Percentiles rank a stretch among this genome's conserved stretches.
Evolutionary conservation across 345 rosid genomes (phyloP).

Genomic region (Murraya koenigii): DNA sequence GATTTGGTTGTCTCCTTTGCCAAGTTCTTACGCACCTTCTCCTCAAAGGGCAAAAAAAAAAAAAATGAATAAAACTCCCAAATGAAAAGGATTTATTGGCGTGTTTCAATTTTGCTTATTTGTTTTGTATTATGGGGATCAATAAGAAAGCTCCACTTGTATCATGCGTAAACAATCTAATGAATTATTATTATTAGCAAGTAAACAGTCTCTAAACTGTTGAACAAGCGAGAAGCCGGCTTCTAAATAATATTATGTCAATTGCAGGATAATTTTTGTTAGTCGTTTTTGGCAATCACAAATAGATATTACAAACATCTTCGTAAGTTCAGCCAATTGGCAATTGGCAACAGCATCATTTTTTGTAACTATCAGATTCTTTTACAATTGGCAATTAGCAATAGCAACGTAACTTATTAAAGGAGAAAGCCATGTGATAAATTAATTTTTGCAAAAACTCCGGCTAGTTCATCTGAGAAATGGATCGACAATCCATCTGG

Average conservation of each 20-base stretch:
- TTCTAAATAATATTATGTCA: not conserved
- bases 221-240: slow-evolving; percentile 30
- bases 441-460: not conserved
- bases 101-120: not conserved
- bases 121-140: not conserved
- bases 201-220: not conserved
- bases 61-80: not conserved
- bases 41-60: not conserved
- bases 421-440: not conserved
- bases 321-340: slow-evolving; percentile 38
- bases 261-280: slow-evolving; percentile 14
- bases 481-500: slow-evolving; percentile 25
- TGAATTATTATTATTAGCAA: not conserved
- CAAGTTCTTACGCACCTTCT: not conserved
- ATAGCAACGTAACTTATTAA: not conserved
- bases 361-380: slow-evolving; percentile 17
- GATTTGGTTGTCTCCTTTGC: not conserved
- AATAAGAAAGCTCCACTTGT: slow-evolving; percentile 9
- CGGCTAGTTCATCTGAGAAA: not conserved
- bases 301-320: slow-evolving; percentile 6
- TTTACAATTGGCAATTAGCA: not conserved
- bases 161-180: no score
- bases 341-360: slow-evolving; percentile 8
- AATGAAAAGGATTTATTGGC: not conserved
- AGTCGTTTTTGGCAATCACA: slow-evolving; percentile 13